Conservation (phyloP, 2,329 filamentous ascomycete species). For the Beauveria caledonica region DNA sequence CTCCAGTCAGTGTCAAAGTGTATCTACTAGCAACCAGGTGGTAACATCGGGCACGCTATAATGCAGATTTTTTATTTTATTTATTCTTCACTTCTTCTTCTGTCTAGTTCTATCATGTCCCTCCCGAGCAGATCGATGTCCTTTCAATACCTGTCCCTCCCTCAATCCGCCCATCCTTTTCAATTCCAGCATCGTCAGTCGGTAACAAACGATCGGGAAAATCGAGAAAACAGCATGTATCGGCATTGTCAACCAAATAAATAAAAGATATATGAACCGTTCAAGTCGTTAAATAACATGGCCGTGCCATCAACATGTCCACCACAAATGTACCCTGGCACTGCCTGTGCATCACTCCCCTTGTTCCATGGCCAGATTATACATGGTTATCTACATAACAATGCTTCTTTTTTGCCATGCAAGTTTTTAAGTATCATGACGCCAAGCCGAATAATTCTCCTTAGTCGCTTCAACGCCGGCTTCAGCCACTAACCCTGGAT, state of each 20-base stretch:
- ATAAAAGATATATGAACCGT: slow-evolving; percentile 7
- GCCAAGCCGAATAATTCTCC: neutral
- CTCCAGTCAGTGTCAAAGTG: too few relatives aligned
- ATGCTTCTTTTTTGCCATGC: neutral
- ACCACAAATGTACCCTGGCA: neutral
- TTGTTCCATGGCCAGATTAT: neutral
- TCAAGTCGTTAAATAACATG: slow-evolving; percentile 9
- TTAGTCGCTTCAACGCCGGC: neutral
- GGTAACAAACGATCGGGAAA: too few relatives aligned
- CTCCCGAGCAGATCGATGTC: too few relatives aligned
- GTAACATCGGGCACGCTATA: too few relatives aligned
- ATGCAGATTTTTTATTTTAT: neutral
- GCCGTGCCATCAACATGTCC: slow-evolving; percentile 5
- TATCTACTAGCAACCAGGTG: too few relatives aligned
- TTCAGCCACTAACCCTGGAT: slow-evolving; percentile 22
- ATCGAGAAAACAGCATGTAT: neutral
- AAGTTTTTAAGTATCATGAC: neutral
- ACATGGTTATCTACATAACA: neutral
- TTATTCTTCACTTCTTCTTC: neutral
- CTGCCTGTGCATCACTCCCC: neutral
- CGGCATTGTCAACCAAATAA: neutral
- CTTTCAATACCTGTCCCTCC: neutral
- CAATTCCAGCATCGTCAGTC: neutral
- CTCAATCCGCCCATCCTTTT: neutral
- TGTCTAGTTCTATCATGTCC: neutral